phyloP scores from a whole-genome alignment of 176 grass and related monocot genomes.

The Thinopyrum elongatum region DNA sequence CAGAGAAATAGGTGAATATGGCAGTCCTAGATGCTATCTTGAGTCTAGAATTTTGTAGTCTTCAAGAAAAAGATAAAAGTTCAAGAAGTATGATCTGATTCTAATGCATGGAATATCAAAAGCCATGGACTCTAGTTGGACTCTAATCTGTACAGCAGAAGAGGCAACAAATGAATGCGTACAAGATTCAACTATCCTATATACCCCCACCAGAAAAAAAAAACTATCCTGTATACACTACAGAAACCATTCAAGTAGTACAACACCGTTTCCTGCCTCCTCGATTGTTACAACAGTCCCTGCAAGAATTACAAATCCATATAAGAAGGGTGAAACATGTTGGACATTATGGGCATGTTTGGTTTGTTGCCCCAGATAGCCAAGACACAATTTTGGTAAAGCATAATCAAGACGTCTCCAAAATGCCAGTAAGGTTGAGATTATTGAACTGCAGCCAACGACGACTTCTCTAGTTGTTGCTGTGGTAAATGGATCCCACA shows the following conservation, averaged over 20 bases:
- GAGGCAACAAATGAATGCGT: background rate
- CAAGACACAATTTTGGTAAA: background rate
- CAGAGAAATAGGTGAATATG: background rate
- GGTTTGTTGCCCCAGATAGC: slow-evolving; percentile 24
- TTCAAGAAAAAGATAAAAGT: background rate
- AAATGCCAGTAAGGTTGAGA: background rate
- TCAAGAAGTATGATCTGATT: background rate
- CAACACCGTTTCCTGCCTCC: slow-evolving; percentile 56
- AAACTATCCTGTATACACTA: slow-evolving; percentile 19
- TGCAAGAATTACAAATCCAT: slow-evolving; percentile 75
- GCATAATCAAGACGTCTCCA: background rate
- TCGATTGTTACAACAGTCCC: slow-evolving; percentile 54
- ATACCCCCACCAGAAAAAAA: background rate
- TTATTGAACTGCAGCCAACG: background rate
- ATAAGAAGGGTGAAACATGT: slow-evolving; percentile 56
- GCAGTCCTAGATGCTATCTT: background rate
- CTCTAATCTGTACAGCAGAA: background rate
- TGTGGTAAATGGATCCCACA: background rate
- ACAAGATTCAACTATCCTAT: background rate
- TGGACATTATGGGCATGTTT: slow-evolving; percentile 50
- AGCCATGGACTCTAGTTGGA: background rate
- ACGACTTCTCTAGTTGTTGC: background rate
- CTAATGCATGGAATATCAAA: background rate
- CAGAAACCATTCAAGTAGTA: slow-evolving; percentile 40
- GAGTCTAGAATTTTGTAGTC: background rate